phyloP scores from a whole-genome alignment of 495 filamentous ascomycete genomes.

The Talaromyces adpressus region DNA sequence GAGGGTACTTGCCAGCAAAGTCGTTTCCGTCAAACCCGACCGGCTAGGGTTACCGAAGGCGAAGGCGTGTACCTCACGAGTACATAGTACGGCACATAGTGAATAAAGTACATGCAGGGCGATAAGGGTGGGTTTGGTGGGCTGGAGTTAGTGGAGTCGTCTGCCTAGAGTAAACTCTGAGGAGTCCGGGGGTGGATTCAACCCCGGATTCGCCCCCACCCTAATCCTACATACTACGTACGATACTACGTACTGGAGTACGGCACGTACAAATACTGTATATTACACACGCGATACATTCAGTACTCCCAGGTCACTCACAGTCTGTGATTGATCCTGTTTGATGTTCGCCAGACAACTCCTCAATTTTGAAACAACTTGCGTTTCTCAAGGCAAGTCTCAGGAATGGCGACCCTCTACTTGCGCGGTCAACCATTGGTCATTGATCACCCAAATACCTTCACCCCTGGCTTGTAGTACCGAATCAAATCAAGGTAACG shows the following conservation, averaged over 20 bases:
- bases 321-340: too few species aligned
- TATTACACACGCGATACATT: too few species aligned
- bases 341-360: not conserved
- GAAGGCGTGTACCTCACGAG: not conserved
- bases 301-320: not conserved
- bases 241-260: not conserved
- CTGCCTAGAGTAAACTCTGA: not conserved
- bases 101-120: not conserved
- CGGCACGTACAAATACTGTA: too few species aligned
- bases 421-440: not conserved
- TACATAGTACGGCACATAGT: not conserved
- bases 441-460: not conserved
- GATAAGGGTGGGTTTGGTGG: not conserved
- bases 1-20: not conserved
- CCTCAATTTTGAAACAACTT: not conserved
- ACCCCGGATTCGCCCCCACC: not conserved
- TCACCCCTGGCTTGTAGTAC: not conserved
- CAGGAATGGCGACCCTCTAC: not conserved
- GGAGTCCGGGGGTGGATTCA: constrained; percentile 5
- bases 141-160: constrained; percentile 1
- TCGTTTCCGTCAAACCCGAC: not conserved
- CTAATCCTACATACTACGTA: not conserved
- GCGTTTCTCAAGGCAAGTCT: not conserved
- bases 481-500: not conserved
- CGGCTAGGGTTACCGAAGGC: not conserved